Evolutionary conservation across 164 flowering plant genomes (phyloP).

Genomic region (Vitis amurensis): DNA sequence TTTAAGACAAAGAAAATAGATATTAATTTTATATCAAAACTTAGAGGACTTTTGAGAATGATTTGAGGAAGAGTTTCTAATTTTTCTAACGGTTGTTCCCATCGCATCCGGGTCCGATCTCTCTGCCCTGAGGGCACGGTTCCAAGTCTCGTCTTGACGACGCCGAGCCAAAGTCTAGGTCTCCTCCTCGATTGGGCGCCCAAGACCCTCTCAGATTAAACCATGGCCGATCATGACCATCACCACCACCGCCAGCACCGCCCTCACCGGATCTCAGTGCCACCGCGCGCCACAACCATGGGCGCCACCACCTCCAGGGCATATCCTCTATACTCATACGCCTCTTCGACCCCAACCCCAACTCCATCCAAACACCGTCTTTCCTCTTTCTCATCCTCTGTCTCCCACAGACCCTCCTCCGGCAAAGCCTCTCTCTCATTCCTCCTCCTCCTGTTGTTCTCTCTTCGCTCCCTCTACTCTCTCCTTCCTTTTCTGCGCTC

Average conservation of each 20-base stretch:
- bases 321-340: slow-evolving; percentile 34
- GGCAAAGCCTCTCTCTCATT: slow-evolving; percentile 42
- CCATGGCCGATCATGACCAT: slow-evolving; percentile 61
- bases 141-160: too few relatives aligned
- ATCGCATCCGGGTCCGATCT: too few relatives aligned
- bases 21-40: too few relatives aligned
- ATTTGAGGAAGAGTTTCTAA: too few relatives aligned
- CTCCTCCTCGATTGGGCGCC: too few relatives aligned
- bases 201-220: not conserved
- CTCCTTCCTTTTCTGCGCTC: slow-evolving; percentile 21
- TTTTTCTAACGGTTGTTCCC: too few relatives aligned
- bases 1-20: too few relatives aligned
- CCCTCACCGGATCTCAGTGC: slow-evolving; percentile 65
- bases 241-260: slow-evolving; percentile 63
- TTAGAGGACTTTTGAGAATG: too few relatives aligned
- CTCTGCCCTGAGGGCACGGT: too few relatives aligned
- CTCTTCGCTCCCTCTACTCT: slow-evolving; percentile 77
- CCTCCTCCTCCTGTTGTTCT: slow-evolving; percentile 69
- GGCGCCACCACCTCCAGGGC: slow-evolving; percentile 22
- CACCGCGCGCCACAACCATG: slow-evolving; percentile 38
- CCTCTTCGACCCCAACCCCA: slow-evolving; percentile 54
- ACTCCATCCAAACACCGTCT: slow-evolving; percentile 77
- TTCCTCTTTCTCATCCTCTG: slow-evolving; percentile 12
- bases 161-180: too few relatives aligned
- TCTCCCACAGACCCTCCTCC: slow-evolving; percentile 18